Base-by-base conservation (phyloP, 805 yeast species). In the Saturnispora zaruensis region DNA sequence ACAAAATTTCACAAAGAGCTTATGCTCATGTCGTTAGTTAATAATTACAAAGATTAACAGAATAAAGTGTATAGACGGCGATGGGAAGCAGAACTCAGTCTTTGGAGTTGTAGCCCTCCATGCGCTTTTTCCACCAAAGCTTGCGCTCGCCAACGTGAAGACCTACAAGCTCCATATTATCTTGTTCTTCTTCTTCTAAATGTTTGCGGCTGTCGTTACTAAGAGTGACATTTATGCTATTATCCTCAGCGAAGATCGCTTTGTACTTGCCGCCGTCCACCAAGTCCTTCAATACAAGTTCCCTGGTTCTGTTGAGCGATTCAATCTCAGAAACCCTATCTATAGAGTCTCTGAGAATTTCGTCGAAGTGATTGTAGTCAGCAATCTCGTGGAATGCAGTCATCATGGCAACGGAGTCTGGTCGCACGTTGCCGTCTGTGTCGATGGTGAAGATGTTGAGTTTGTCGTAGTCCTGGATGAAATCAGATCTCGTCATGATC, bases 341-440 rank as follows among this genome's bases (percentile, higher is more conserved):
- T 8, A 78, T 65, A 0, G 91, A 82, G 46, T 82, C 85, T 16
- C 76, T 74, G 26, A 87, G 65, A 21, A 86, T 66, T 51, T 80
- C 75, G 42, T 83, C 81, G 55, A 87, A 87, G 7, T 83, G 85
- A 0, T 87, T 84, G 64, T 78, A 81, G 3, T 77, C 68, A 2
- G 82, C 82, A 46, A 87, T 83, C 60, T 87, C 95, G 52, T 84
- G 78, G 62, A 87, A 87, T 5, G 91, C 95, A 56, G 90, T 75
- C 95, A 87, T 84, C 95, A 87, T 86, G 1, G 91, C 90, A 2
- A 84, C 84, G 7, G 87, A 80, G 62, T 87, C 95, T 0, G 95
- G 91, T 33, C 84, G 69, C 3, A 87, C 95, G 47, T 76, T 70
- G 0, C 87, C 79, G 51, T 77, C 75, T 0, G 87, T 78, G 65